phyloP scores from a whole-genome alignment of 31 red algal species.

The Porphyra umbilicalis region DNA sequence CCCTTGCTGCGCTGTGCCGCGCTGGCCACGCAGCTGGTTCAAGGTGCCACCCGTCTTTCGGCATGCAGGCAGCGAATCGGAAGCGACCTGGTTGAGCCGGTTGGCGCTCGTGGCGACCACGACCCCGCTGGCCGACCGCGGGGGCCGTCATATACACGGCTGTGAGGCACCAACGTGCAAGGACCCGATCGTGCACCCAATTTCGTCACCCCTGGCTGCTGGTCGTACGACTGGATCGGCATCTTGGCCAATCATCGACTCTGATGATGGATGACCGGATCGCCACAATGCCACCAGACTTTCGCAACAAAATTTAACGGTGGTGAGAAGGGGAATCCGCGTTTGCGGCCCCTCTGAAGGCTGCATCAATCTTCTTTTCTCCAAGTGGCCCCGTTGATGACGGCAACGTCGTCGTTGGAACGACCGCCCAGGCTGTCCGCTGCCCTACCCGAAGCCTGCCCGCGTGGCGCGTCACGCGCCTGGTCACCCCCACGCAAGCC shows the following conservation, averaged over 20 bases:
- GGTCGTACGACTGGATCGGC: too few relatives aligned
- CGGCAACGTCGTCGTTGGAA: neutral
- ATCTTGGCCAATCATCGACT: too few relatives aligned
- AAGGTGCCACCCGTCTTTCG: too few relatives aligned
- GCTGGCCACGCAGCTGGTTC: too few relatives aligned
- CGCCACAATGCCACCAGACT: neutral
- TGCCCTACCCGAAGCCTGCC: too few relatives aligned
- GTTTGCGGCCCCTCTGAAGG: neutral
- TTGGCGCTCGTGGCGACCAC: too few relatives aligned
- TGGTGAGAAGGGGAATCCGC: neutral
- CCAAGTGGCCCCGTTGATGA: neutral
- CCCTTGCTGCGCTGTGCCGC: too few relatives aligned
- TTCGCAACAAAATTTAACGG: neutral
- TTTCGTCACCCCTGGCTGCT: neutral
- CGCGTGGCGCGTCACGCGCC: neutral
- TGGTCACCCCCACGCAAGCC: neutral
- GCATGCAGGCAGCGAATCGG: neutral
- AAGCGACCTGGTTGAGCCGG: neutral
- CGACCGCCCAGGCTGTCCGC: too few relatives aligned
- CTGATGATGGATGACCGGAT: neutral
- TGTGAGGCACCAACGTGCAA: too few relatives aligned
- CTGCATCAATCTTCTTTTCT: neutral
- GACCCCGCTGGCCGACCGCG: too few relatives aligned
- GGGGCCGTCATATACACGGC: too few relatives aligned
- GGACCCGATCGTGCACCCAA: neutral